A percentile compares a stretch with the other conserved stretches of the same genome.
Conservation (phyloP, 1,284 basidiomycete species). For the Apiotrichum mycotoxinovorans region DNA sequence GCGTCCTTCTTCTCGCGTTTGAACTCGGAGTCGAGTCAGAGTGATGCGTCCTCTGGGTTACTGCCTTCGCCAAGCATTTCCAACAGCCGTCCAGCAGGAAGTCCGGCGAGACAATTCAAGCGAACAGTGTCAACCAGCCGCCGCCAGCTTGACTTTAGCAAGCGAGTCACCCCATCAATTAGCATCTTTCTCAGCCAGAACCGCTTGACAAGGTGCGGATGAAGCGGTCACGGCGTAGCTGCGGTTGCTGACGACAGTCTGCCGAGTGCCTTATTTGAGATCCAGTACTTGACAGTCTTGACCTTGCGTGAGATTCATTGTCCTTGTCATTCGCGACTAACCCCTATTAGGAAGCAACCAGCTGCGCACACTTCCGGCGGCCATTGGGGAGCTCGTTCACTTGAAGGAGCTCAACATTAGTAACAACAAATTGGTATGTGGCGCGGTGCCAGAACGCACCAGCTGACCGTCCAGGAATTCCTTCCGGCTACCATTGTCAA, state of each 20-base stretch:
- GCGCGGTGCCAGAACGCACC: neutral
- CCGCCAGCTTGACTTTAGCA: slow-evolving; percentile 14
- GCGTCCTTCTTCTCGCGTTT: slow-evolving; percentile 19
- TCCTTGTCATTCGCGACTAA: neutral
- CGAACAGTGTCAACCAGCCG: neutral
- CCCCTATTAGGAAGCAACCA: slow-evolving; percentile 35
- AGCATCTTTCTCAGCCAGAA: slow-evolving; percentile 32
- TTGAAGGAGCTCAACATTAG: slow-evolving; percentile 47
- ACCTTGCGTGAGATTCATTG: slow-evolving; percentile 34
- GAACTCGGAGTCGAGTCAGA: too few relatives aligned
- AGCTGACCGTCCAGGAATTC: slow-evolving; percentile 32
- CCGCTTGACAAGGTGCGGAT: slow-evolving; percentile 33
- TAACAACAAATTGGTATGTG: slow-evolving; percentile 46
- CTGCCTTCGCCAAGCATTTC: neutral
- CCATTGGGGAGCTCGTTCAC: slow-evolving; percentile 42
- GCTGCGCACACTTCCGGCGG: slow-evolving; percentile 40
- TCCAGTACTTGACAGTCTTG: slow-evolving; percentile 41
- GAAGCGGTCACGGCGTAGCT: neutral
- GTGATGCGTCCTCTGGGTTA: neutral
- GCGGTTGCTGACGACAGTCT: slow-evolving; percentile 30
- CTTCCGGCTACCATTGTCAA: slow-evolving; percentile 46
- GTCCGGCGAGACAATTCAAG: neutral
- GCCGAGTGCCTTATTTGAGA: slow-evolving; percentile 46
- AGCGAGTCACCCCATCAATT: slow-evolving; percentile 15
- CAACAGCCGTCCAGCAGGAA: neutral